These are phyloP conservation scores for Chaetomidium leptoderma DNA, from an alignment of 495 filamentous ascomycete species.

Conservation along the genomic window DNA sequence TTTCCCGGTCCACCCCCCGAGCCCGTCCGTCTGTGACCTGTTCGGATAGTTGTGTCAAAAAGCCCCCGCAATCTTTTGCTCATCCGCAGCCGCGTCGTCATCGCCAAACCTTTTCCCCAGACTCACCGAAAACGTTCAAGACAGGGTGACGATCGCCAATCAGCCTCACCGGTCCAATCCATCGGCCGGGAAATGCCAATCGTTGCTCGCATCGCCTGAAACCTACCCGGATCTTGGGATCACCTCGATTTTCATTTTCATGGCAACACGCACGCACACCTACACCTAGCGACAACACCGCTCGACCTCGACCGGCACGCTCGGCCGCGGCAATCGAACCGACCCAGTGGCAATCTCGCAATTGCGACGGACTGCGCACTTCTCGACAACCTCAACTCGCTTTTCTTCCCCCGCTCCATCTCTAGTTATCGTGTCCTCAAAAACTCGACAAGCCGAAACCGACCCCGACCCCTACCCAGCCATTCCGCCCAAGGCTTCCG, in stretches of 20 bases:
- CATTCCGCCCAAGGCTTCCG: conserved; percentile 1
- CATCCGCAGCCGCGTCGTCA: conserved; percentile 11
- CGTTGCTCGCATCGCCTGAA: not conserved
- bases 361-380: not conserved
- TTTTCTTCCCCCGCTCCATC: not conserved
- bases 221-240: not conserved
- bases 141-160: not conserved
- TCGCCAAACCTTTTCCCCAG: conserved; percentile 7
- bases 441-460: not conserved
- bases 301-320: not conserved
- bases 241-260: not conserved
- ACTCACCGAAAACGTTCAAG: not conserved
- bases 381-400: not conserved
- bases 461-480: not conserved
- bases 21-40: too few species aligned
- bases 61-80: conserved; percentile 9
- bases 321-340: conserved; percentile 9
- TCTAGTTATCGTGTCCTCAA: not conserved
- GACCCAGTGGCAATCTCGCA: conserved; percentile 5
- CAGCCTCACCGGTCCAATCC: not conserved
- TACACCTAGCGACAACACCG: not conserved
- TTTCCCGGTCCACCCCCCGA: not conserved
- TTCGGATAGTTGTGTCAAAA: not conserved
- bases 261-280: not conserved
- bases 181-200: not conserved